Conservation (phyloP, 345 rosid genomes). For the Hirschfeldia incana region DNA sequence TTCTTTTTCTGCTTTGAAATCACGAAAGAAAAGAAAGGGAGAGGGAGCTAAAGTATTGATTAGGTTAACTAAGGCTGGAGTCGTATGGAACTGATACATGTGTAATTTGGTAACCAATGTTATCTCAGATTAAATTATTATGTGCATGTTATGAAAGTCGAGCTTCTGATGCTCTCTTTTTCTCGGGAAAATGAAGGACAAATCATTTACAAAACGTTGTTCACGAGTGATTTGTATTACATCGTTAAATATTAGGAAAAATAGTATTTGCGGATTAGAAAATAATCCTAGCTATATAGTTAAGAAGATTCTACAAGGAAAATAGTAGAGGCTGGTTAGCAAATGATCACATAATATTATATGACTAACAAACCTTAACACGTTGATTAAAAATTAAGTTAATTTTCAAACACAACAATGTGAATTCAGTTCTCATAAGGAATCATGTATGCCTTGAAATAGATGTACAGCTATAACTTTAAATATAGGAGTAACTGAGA, state of each 20-base stretch:
- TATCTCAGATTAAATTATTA: background rate
- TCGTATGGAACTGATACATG: slow-evolving; percentile 2
- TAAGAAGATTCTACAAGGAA: background rate
- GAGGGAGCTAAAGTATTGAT: slow-evolving; percentile 31
- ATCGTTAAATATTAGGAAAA: background rate
- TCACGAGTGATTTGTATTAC: background rate
- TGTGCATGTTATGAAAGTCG: background rate
- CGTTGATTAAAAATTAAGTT: no score
- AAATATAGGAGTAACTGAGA: background rate
- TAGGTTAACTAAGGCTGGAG: slow-evolving; percentile 26
- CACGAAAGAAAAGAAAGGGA: slow-evolving; percentile 24
- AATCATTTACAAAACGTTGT: background rate
- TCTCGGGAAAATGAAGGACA: slow-evolving; percentile 3
- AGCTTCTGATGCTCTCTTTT: slow-evolving; percentile 4
- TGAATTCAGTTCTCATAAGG: background rate
- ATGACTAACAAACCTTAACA: background rate
- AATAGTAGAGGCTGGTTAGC: background rate
- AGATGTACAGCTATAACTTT: background rate
- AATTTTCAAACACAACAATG: background rate
- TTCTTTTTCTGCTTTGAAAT: slow-evolving; percentile 9
- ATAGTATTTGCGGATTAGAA: background rate
- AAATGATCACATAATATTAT: background rate
- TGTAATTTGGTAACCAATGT: slow-evolving; percentile 26
- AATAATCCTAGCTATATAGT: background rate
- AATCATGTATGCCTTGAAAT: slow-evolving; percentile 15